A percentile compares a stretch with the other conserved stretches of the same genome.
Evolutionary conservation across 192 early-diverging fungal species (phyloP).

Genomic region (Powellomyces hirtus): DNA sequence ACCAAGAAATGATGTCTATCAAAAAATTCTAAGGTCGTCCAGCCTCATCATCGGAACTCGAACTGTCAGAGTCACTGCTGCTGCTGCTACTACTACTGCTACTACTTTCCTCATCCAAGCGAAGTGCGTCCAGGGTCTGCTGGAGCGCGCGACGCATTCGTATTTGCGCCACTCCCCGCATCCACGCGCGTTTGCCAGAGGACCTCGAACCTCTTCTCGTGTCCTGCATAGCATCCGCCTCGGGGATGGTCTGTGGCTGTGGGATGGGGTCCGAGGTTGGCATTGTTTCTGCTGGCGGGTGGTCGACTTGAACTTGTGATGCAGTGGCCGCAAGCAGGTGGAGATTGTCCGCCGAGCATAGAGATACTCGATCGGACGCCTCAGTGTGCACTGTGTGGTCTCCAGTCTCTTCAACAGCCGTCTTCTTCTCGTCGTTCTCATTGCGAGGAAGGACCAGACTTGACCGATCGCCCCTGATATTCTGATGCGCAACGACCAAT

Average conservation of each 20-base stretch:
- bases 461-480: neutral
- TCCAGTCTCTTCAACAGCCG: too few species aligned
- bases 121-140: neutral
- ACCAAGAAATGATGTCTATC: too few species aligned
- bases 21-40: too few species aligned
- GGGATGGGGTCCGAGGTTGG: neutral
- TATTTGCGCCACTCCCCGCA: neutral
- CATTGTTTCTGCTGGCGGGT: neutral
- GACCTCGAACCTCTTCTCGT: neutral
- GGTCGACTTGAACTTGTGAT: neutral
- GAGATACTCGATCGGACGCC: too few species aligned
- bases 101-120: neutral
- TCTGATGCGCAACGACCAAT: neutral
- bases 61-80: neutral
- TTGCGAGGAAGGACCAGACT: neutral
- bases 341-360: too few species aligned
- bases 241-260: neutral
- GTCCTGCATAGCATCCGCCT: neutral
- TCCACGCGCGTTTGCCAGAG: neutral
- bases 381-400: too few species aligned
- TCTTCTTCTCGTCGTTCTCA: neutral
- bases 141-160: neutral
- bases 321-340: neutral
- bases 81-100: constrained; percentile 1
- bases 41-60: too few species aligned